Evolutionary conservation across 306 rosid species (phyloP).

Genomic region (Canavalia ensiformis): DNA sequence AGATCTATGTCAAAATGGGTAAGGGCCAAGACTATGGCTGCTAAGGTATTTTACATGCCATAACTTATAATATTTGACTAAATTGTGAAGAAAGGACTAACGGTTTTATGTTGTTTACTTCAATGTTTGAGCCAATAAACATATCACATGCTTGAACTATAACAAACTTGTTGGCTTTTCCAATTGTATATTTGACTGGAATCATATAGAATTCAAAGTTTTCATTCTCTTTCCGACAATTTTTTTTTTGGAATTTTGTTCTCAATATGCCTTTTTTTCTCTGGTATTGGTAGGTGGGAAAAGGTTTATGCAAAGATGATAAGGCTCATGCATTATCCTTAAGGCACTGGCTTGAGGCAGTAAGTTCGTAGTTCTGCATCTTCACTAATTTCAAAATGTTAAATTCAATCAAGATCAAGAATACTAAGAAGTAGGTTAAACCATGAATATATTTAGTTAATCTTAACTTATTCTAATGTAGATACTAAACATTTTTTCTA

Average conservation of each 20-base stretch:
- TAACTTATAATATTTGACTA: constrained; percentile 34
- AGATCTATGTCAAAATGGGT: constrained; percentile 78
- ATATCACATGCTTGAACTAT: background rate
- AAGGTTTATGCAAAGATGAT: constrained; percentile 84
- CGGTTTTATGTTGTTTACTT: background rate
- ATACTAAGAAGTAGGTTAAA: too few species aligned
- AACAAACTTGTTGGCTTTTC: constrained; percentile 31
- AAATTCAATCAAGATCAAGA: background rate
- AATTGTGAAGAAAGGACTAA: background rate
- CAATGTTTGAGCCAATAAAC: constrained; percentile 25
- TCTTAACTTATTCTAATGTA: too few species aligned
- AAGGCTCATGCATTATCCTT: constrained; percentile 81
- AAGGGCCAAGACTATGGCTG: constrained; percentile 80
- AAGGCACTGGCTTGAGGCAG: constrained; percentile 96
- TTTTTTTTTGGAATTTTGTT: constrained; percentile 21
- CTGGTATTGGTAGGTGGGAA: constrained; percentile 70
- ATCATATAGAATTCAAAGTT: constrained; percentile 51
- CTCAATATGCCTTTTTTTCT: background rate
- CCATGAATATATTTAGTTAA: too few species aligned
- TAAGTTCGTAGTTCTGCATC: constrained; percentile 56
- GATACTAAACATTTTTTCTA: too few species aligned
- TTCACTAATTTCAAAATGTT: constrained; percentile 10
- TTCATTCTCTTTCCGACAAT: constrained; percentile 38
- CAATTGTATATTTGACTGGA: constrained; percentile 51
- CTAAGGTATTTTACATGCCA: constrained; percentile 65